Conservation (phyloP, 2,329 filamentous ascomycete genomes). For the Volutella citrinella region DNA sequence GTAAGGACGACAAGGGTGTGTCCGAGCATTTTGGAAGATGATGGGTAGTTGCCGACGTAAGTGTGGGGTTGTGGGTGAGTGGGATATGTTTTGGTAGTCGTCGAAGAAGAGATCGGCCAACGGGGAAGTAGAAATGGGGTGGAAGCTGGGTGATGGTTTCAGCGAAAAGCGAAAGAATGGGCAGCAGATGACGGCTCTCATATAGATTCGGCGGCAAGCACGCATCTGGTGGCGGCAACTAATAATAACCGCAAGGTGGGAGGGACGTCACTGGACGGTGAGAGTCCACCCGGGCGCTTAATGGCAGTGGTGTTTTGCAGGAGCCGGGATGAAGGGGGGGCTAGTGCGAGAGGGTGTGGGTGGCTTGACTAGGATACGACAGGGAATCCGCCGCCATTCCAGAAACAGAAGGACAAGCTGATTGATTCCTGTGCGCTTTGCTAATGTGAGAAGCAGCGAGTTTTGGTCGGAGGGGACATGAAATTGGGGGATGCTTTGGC, state of each 20-base stretch:
- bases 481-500: too few relatives aligned
- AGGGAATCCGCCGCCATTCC: not conserved
- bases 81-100: constrained; percentile 4
- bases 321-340: constrained; percentile 7
- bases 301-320: constrained; percentile 17
- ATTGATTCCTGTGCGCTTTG: not conserved
- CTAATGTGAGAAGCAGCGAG: too few relatives aligned
- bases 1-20: constrained; percentile 32
- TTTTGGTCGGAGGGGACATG: too few relatives aligned
- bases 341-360: constrained; percentile 1
- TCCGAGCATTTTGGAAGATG: constrained; percentile 27
- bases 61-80: constrained; percentile 1
- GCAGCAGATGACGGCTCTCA: constrained; percentile 12
- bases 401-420: not conserved
- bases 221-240: constrained; percentile 13
- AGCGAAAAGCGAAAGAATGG: constrained; percentile 1
- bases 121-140: constrained; percentile 7
- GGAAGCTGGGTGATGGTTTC: constrained; percentile 1
- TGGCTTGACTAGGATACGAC: constrained; percentile 3
- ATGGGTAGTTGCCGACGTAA: constrained; percentile 7
- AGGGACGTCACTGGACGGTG: constrained; percentile 17
- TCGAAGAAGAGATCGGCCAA: constrained; percentile 15
- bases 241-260: constrained; percentile 25
- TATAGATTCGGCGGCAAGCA: constrained; percentile 21
- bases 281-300: constrained; percentile 27